Evolutionary conservation across 306 rosid species (phyloP).

Genomic region (Pyrus bretschneideri): DNA sequence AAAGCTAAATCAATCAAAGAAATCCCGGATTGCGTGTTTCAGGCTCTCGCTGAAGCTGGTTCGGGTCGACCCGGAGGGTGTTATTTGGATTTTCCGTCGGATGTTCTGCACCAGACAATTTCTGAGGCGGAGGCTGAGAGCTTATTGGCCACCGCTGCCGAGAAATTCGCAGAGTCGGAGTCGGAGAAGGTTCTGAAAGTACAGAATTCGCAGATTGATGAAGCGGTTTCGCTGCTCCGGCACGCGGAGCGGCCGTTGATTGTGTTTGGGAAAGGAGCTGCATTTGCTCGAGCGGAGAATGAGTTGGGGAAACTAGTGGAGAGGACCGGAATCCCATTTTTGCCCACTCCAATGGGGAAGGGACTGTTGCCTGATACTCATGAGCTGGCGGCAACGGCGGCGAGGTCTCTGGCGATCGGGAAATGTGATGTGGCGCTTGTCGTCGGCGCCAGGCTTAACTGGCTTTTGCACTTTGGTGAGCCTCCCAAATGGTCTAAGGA

Average conservation of each 20-base stretch:
- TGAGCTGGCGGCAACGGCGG: conserved; percentile 78
- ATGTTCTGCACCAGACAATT: conserved; percentile 65
- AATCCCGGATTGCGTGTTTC: conserved; percentile 54
- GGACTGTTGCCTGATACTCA: conserved; percentile 80
- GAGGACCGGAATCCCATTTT: conserved; percentile 74
- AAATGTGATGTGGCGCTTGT: conserved; percentile 89
- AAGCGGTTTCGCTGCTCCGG: conserved; percentile 50
- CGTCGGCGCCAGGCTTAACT: conserved; percentile 80
- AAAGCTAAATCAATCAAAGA: conserved; percentile 50
- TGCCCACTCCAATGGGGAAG: conserved; percentile 96
- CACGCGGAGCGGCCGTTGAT: conserved; percentile 72
- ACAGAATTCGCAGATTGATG: conserved; percentile 27
- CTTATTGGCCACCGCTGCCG: conserved; percentile 42
- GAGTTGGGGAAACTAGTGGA: conserved; percentile 58
- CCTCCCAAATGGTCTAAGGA: conserved; percentile 87
- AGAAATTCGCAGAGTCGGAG: conserved; percentile 2
- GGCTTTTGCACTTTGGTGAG: conserved; percentile 92
- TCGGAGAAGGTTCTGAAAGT: not conserved
- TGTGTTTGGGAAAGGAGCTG: conserved; percentile 93
- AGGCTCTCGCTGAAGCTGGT: conserved; percentile 39
- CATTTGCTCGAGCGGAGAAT: conserved; percentile 66
- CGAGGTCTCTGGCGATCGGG: conserved; percentile 81
- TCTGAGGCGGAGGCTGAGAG: conserved; percentile 51
- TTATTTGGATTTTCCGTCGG: conserved; percentile 82
- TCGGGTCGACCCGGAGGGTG: conserved; percentile 83